Conservation (phyloP, 345 rosid genomes). For the Linum usitatissimum region DNA sequence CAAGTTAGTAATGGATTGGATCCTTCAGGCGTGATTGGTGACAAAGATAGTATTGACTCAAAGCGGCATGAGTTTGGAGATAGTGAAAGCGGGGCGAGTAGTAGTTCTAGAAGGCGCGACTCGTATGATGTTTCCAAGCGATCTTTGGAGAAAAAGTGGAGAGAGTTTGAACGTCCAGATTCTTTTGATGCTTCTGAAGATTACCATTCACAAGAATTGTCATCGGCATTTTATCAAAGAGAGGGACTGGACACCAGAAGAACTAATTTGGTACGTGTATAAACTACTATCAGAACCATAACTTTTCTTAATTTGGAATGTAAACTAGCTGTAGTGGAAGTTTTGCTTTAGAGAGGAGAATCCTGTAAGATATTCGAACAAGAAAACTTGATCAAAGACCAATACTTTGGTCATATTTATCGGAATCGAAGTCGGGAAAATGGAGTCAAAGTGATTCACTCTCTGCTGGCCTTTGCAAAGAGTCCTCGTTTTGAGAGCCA, state of each 20-base stretch:
- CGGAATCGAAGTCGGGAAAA: no score
- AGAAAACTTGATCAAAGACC: no score
- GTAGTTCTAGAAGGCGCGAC: slow-evolving; percentile 45
- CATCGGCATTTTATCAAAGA: slow-evolving; percentile 53
- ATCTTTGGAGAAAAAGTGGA: slow-evolving; percentile 58
- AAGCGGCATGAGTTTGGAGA: slow-evolving; percentile 32
- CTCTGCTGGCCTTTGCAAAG: not conserved
- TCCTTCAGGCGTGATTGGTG: slow-evolving; percentile 32
- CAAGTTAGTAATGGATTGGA: slow-evolving; percentile 38
- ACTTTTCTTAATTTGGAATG: not conserved
- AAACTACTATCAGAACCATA: not conserved
- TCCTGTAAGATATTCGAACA: no score
- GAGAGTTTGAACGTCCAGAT: slow-evolving; percentile 71
- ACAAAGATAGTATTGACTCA: slow-evolving; percentile 32
- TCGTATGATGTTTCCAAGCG: slow-evolving; percentile 43
- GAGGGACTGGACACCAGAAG: slow-evolving; percentile 54
- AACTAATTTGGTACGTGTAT: slow-evolving; percentile 27
- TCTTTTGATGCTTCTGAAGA: slow-evolving; percentile 80
- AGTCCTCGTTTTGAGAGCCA: not conserved
- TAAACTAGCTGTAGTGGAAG: not conserved
- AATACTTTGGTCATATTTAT: no score
- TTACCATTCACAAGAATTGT: slow-evolving; percentile 81
- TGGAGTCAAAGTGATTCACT: not conserved
- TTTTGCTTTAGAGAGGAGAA: no score
- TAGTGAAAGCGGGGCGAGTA: slow-evolving; percentile 22